Percentiles rank a stretch among this genome's conserved stretches.
phyloP scores from a whole-genome alignment of 768 basidiomycete species.

The Dacryopinax spathularia region DNA sequence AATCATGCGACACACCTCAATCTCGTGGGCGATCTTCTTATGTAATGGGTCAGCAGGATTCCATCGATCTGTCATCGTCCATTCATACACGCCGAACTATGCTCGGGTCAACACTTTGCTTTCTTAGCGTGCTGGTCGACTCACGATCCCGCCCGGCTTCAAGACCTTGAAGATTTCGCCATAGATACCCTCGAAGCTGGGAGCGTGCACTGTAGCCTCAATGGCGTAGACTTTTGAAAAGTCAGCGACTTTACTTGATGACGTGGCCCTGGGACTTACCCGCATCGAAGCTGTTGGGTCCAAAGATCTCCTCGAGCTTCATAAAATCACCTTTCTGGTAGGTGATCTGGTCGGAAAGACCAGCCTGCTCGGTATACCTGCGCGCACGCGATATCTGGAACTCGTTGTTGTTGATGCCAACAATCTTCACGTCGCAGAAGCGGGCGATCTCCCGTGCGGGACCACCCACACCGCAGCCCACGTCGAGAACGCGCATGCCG shows the following conservation, averaged over 20 bases:
- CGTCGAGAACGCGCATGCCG: slow-evolving; percentile 93
- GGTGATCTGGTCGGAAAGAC: slow-evolving; percentile 58
- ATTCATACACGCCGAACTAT: slow-evolving; percentile 96
- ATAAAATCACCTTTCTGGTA: slow-evolving; percentile 95
- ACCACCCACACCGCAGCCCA: slow-evolving; percentile 95
- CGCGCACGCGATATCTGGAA: slow-evolving; percentile 84
- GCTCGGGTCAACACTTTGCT: not conserved
- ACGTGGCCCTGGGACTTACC: slow-evolving; percentile 35
- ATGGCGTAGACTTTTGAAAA: slow-evolving; percentile 68
- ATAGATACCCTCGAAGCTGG: slow-evolving; percentile 90
- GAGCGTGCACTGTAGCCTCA: slow-evolving; percentile 94
- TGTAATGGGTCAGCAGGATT: slow-evolving; percentile 73
- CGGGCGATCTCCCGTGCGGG: slow-evolving; percentile 90
- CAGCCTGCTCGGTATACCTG: slow-evolving; percentile 63
- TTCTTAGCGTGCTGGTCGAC: too few species aligned
- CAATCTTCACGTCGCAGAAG: slow-evolving; percentile 71
- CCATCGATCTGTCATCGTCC: slow-evolving; percentile 96
- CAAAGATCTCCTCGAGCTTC: slow-evolving; percentile 83
- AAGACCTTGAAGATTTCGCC: slow-evolving; percentile 82
- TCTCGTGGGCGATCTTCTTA: slow-evolving; percentile 78
- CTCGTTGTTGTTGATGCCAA: slow-evolving; percentile 91
- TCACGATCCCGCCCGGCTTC: slow-evolving; percentile 87
- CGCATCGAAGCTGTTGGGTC: slow-evolving; percentile 86
- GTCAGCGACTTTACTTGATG: not conserved
- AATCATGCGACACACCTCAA: slow-evolving; percentile 36